These are phyloP conservation scores for Nicotiana obtusifolia DNA, from an alignment of 257 asterid genomes.

Conservation along the genomic window DNA sequence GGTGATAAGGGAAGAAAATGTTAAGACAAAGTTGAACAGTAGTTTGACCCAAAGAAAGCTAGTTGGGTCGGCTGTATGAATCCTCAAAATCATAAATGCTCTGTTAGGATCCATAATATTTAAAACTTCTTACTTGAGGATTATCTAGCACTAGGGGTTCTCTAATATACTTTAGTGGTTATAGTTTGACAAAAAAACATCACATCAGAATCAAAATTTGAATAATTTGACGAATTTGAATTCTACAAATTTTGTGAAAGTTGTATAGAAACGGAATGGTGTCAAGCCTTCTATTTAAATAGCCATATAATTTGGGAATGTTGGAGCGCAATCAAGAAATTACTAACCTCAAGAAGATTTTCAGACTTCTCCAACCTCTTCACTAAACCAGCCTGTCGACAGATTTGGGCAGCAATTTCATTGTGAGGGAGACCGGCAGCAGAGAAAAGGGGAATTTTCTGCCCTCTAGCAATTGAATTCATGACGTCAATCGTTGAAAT, in stretches of 20 bases:
- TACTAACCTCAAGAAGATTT: constrained; percentile 72
- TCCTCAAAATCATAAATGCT: no score
- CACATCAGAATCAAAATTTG: no score
- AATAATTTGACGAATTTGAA: no score
- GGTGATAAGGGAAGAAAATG: no score
- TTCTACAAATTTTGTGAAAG: background rate
- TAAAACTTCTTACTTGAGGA: no score
- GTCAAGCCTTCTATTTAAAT: no score
- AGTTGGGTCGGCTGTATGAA: no score
- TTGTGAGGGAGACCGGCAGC: constrained; percentile 99
- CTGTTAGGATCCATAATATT: no score
- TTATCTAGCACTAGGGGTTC: no score
- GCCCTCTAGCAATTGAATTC: constrained; percentile 99
- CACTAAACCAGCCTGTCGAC: constrained; percentile 99
- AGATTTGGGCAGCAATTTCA: constrained; percentile 98
- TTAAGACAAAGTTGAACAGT: background rate
- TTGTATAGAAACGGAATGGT: background rate
- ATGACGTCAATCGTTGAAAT: constrained; percentile 97
- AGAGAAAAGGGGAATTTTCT: constrained; percentile 93
- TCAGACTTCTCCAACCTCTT: constrained; percentile 85
- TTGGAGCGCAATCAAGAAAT: background rate
- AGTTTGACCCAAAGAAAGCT: background rate
- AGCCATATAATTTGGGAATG: no score
- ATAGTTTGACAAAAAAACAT: no score
- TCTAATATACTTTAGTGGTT: no score